Evolutionary conservation across 805 yeast species (phyloP), one percentile per base, ranked within the genome.

Genomic region (Suhomyces emberorum): DNA sequence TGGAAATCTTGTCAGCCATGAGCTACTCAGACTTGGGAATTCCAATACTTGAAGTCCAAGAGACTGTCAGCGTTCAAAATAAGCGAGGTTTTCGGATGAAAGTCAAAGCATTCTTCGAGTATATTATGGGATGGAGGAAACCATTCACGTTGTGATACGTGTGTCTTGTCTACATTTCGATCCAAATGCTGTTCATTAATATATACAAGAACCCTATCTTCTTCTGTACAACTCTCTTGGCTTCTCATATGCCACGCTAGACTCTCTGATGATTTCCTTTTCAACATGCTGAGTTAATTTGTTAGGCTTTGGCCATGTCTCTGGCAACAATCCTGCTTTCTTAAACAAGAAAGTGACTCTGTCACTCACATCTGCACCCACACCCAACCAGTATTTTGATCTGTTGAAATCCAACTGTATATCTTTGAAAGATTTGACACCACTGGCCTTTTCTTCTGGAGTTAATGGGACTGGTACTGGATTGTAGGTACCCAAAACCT

Each of bases 301-400:
- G 35, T 46, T 44, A 28, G 87, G 70, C 51, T 69, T 55, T 32
- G 82, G 81, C 83, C 82, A 77, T 43, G 69, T 69, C 37, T 70
- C 72, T 20, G 76, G 74, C 37, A 78, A 75, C 38, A 77, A 75
- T 41, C 96, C 88, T 30, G 85, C 88, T 59, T 81, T 87, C 55
- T 79, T 81, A 57, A 93, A 76, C 35, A 93, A 65, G 46, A 78
- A 78, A 2, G 79, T 74, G 9, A 91, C 95, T 3, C 93, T 69
- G 29, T 83, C 88, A 16, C 91, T 79, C 5, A 96, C 95, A 57
- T 86, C 95, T 1, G 98, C 98, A 9, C 98, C 98, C 14, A 88
- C 95, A 51, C 96, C 95, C 23, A 93, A 67, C 98, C 98, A 93
- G 63, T 93, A 93, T 59, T 88, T 88, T 4, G 96, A 79, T 51